Conservation (phyloP, 2,329 filamentous ascomycete species). For the Sporothrix protearum region DNA sequence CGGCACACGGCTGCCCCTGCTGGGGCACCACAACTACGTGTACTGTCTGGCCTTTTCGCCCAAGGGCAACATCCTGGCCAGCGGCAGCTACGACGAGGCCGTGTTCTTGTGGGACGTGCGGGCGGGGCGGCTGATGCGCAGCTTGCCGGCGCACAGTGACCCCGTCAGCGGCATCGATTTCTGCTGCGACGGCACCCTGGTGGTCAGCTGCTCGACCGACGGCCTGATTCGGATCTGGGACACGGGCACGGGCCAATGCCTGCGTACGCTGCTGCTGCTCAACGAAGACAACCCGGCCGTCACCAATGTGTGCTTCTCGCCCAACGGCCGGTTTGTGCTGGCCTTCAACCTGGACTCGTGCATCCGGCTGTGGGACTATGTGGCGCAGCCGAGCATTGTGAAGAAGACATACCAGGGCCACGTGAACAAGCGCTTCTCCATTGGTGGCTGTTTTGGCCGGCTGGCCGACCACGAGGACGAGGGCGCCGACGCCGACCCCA, state of each 20-base stretch:
- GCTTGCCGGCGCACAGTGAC: slow-evolving; percentile 89
- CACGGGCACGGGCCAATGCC: slow-evolving; percentile 87
- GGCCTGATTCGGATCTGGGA: slow-evolving; percentile 95
- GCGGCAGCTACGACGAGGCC: slow-evolving; percentile 93
- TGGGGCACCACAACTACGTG: slow-evolving; percentile 94
- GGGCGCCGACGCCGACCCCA: too few relatives aligned
- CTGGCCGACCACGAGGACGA: slow-evolving; percentile 31
- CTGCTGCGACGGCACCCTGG: slow-evolving; percentile 83
- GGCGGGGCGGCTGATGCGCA: slow-evolving; percentile 81
- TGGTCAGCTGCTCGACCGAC: slow-evolving; percentile 87
- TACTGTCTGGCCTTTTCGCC: slow-evolving; percentile 94
- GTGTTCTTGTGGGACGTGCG: slow-evolving; percentile 96
- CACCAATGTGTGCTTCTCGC: slow-evolving; percentile 83
- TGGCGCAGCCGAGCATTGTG: slow-evolving; percentile 67
- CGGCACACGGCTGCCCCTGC: slow-evolving; percentile 54
- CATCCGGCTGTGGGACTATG: slow-evolving; percentile 91
- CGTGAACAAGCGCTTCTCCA: slow-evolving; percentile 74
- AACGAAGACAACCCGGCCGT: slow-evolving; percentile 95
- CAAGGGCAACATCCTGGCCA: slow-evolving; percentile 94
- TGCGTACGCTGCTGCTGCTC: slow-evolving; percentile 90
- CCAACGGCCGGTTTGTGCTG: slow-evolving; percentile 89
- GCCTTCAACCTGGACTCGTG: slow-evolving; percentile 89
- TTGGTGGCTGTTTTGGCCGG: slow-evolving; percentile 79
- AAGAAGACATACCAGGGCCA: slow-evolving; percentile 98
- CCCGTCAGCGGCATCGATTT: slow-evolving; percentile 94